phyloP scores from a whole-genome alignment of 495 filamentous ascomycete genomes.

The Annulohypoxylon bovei region DNA sequence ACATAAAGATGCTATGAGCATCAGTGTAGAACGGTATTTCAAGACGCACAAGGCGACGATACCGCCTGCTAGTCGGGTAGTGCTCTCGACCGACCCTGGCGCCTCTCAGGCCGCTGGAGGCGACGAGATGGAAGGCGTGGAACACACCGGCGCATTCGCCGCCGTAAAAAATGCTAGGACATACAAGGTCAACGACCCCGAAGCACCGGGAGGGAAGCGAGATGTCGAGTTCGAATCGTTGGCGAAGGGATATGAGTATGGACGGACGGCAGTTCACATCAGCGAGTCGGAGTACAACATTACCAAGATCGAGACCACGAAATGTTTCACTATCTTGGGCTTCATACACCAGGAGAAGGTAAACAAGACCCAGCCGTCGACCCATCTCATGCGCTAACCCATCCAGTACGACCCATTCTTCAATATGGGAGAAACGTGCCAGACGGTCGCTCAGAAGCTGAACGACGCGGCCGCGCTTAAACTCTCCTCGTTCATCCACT shows the following conservation, averaged over 20 bases:
- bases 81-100: conserved; percentile 58
- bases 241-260: conserved; percentile 94
- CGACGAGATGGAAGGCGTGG: conserved; percentile 56
- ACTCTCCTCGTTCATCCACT: conserved; percentile 88
- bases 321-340: conserved; percentile 81
- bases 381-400: conserved; percentile 20
- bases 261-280: conserved; percentile 89
- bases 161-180: conserved; percentile 75
- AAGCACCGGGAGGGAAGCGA: conserved; percentile 78
- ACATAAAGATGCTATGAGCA: conserved; percentile 80
- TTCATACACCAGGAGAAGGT: conserved; percentile 83
- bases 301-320: conserved; percentile 79
- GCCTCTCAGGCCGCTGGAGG: conserved; percentile 53
- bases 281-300: conserved; percentile 83
- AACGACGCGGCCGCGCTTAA: conserved; percentile 82
- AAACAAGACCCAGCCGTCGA: conserved; percentile 25
- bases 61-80: conserved; percentile 79
- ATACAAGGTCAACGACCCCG: conserved; percentile 81
- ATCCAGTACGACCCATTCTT: conserved; percentile 83
- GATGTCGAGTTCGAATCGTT: conserved; percentile 87
- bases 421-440: conserved; percentile 78
- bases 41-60: conserved; percentile 79
- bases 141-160: conserved; percentile 62
- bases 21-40: conserved; percentile 91
- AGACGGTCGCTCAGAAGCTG: conserved; percentile 75